These are phyloP conservation scores for Tripidium arundinaceum DNA, from an alignment of 202 grass and related monocot genomes.

Conservation along the genomic window DNA sequence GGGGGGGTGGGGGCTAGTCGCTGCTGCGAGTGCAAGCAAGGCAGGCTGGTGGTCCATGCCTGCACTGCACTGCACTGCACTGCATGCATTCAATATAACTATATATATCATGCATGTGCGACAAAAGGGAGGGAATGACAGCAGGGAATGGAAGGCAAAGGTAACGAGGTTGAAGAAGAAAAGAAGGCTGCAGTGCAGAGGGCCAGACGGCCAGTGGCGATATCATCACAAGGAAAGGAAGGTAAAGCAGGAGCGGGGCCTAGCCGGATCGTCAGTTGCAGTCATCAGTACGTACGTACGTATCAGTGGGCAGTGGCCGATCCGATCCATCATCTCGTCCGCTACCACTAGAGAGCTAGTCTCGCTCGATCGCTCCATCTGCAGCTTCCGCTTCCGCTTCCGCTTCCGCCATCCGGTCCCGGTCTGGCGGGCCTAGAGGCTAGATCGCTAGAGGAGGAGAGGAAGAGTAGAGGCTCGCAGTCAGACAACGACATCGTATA, in stretches of 20 bases:
- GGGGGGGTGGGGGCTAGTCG: background rate
- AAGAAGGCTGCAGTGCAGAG: background rate
- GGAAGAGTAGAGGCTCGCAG: too few relatives aligned
- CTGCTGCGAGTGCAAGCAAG: background rate
- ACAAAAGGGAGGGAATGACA: slow-evolving; percentile 34
- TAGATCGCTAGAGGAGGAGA: too few relatives aligned
- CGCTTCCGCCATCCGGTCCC: too few relatives aligned
- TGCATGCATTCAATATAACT: background rate
- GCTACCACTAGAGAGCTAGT: too few relatives aligned
- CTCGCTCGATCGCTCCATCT: too few relatives aligned
- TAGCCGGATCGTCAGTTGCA: background rate
- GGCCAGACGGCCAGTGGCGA: too few relatives aligned
- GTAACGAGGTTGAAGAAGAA: background rate
- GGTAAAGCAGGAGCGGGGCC: background rate
- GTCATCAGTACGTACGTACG: too few relatives aligned
- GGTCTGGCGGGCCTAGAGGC: too few relatives aligned
- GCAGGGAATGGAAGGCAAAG: background rate
- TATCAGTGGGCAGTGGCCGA: background rate
- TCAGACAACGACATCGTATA: too few relatives aligned
- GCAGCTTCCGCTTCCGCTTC: too few relatives aligned
- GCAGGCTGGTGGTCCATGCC: background rate
- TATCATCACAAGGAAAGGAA: background rate
- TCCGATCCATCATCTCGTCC: background rate
- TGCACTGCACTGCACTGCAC: background rate
- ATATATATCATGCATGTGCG: slow-evolving; percentile 42